Evolutionary conservation across 2,329 filamentous ascomycete genomes (phyloP), one percentile per base, ranked within the genome.

Genomic region (Myriosclerotinia scirpicola): DNA sequence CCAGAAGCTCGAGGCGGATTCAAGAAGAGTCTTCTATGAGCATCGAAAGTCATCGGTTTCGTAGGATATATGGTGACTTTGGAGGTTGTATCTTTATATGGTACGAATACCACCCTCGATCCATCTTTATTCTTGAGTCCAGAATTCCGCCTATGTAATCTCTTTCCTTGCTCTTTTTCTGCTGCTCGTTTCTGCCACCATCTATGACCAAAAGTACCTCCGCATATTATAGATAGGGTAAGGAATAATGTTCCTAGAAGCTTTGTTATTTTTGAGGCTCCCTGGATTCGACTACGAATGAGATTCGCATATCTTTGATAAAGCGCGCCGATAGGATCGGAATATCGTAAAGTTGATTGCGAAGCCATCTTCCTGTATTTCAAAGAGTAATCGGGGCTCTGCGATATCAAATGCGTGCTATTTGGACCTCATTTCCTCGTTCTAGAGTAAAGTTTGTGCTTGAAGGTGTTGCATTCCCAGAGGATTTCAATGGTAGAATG

Each of bases 101-200:
- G 93, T 38, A 99, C 95, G 76, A 95, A 98, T 67, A 99, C 95
- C 17, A 93, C 96, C 65, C 95, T 85, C 59, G 92, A 94, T 60
- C 95, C 95, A 82, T 98, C 95, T 80, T 97, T 97, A 73, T 94
- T 92, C 79, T 91, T 87, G 69, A 98, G 83, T 74, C 93, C 96
- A 42, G 94, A 98, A 79, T 99, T 99, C 68, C 91, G 90, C 67
- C 95, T 87, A 70, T 98, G 81, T 64, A 99, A 84, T 71, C 91
- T 90, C 69, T 87, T 84, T 6, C 93, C 93, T 72, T 93, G 90
- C 73, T 95, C 93, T 71, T 87, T 88, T 79, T 98, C 94, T 70
- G 87, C 88, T 59, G 86, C 86, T 68, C 87, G 84, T 67, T 84
- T 86, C 75, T 84, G 88, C 85, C 91, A 94, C 85, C 90, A 91